Conservation (phyloP, 2,329 filamentous ascomycete genomes). For the Lojkania enalia region DNA sequence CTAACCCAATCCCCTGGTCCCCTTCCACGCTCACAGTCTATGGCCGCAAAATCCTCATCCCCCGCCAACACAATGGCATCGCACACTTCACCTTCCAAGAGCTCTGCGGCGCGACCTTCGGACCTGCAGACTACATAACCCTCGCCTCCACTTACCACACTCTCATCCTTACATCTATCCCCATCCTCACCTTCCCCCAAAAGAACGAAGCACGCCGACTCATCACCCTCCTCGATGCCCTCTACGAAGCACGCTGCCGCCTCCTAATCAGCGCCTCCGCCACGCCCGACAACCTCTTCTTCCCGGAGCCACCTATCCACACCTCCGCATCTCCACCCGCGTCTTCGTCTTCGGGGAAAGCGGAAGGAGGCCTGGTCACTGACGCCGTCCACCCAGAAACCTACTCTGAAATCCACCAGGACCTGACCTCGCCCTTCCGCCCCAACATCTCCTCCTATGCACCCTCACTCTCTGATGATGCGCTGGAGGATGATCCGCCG, state of each 20-base stretch:
- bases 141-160: slow-evolving; percentile 80
- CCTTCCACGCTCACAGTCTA: slow-evolving; percentile 59
- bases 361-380: slow-evolving; percentile 20
- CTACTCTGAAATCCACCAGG: slow-evolving; percentile 75
- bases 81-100: slow-evolving; percentile 69
- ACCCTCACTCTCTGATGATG: slow-evolving; percentile 46
- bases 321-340: slow-evolving; percentile 10
- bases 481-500: slow-evolving; percentile 55
- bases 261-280: slow-evolving; percentile 69
- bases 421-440: slow-evolving; percentile 74
- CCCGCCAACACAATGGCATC: slow-evolving; percentile 60
- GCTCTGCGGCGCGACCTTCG: slow-evolving; percentile 66
- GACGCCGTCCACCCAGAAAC: slow-evolving; percentile 68
- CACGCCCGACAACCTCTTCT: slow-evolving; percentile 75
- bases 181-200: slow-evolving; percentile 65
- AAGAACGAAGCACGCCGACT: slow-evolving; percentile 82
- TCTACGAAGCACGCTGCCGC: slow-evolving; percentile 79
- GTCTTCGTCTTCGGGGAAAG: slow-evolving; percentile 2
- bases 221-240: slow-evolving; percentile 77
- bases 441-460: slow-evolving; percentile 74
- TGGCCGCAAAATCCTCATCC: slow-evolving; percentile 64
- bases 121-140: slow-evolving; percentile 81
- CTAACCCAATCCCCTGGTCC: slow-evolving; percentile 49
- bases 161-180: slow-evolving; percentile 71
- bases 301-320: slow-evolving; percentile 59